Evolutionary conservation across 345 rosid species (phyloP).

Genomic region (Pugionium cornutum): DNA sequence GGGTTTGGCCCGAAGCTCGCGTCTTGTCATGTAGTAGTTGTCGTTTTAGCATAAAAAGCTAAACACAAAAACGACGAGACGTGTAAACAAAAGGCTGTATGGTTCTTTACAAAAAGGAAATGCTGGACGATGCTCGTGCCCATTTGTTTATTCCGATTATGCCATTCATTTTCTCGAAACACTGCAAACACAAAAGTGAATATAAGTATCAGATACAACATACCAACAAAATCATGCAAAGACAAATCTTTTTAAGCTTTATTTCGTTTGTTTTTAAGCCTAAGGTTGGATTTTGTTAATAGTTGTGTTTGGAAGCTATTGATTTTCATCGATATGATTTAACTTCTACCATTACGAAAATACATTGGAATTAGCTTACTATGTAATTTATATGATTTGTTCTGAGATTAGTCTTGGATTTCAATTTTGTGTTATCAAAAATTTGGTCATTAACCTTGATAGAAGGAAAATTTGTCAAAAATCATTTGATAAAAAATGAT

Average conservation of each 20-base stretch:
- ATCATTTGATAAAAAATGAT: neutral
- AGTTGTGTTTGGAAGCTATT: conserved; percentile 29
- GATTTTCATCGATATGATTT: conserved; percentile 25
- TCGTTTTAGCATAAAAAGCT: conserved; percentile 36
- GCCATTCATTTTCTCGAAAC: conserved; percentile 12
- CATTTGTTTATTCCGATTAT: conserved; percentile 24
- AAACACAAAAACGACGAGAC: conserved; percentile 42
- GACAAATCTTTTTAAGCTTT: conserved; percentile 25
- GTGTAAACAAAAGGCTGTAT: conserved; percentile 42
- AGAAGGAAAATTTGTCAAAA: too few relatives aligned
- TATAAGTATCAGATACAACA: conserved; percentile 25
- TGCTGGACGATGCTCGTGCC: conserved; percentile 31
- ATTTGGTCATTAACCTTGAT: too few relatives aligned
- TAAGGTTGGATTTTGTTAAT: conserved; percentile 20
- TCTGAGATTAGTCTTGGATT: neutral
- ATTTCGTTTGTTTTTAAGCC: conserved; percentile 19
- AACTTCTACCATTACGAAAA: conserved; percentile 18
- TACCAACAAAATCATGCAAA: conserved; percentile 28
- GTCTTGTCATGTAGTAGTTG: conserved; percentile 43
- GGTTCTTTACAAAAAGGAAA: conserved; percentile 38
- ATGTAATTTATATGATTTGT: neutral
- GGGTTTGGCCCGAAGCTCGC: conserved; percentile 44
- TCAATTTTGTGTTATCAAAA: too few relatives aligned
- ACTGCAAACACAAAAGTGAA: neutral
- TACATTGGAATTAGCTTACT: neutral